Evolutionary conservation across 1,139 yeast genomes (phyloP), one percentile per base, ranked within the genome.

Genomic region (Keqinozyma sinolaborantium): DNA sequence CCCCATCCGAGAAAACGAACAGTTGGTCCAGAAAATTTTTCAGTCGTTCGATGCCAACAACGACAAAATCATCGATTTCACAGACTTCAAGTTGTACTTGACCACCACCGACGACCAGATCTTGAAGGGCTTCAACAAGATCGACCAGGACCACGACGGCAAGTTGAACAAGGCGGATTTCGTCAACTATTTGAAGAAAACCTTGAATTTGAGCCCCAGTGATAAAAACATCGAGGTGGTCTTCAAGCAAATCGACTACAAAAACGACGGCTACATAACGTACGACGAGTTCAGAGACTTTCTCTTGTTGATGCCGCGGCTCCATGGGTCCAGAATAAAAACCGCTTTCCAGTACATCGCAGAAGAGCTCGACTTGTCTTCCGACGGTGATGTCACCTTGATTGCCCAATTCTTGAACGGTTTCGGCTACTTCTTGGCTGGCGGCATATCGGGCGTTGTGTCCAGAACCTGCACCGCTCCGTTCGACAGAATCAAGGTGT

Each of bases 401-500:
- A 80, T 83, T 28, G 81, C 78, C 50, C 95, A 86, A 42, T 74
- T 85, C 33, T 63, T 86, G 28, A 80, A 82, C 50, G 95, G 97
- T 20, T 71, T 87, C 42, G 97, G 97, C 1, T 92, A 79, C 53
- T 92, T 92, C 50, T 58, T 88, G 23, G 95, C 97, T 1, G 98
- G 98, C 23, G 98, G 98, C 0, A 59, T 90, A 20, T 85, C 97
- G 0, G 98, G 98, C 2, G 98, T 92, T 4, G 83, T 92, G 4
- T 87, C 97, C n/a, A 77, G 98, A 60, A 88, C 97, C 0, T 83
- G 95, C 48, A 92, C 98, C 0, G 98, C 98, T 0, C 98, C 98
- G 9, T 86, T 92, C 48, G 98, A 92, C 56, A 73, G 98, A 55
- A 76, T 92, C 16, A 92, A 92, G 53, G 97, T 92, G 13, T 92